Percentiles rank a stretch among this genome's conserved stretches.
Conservation (phyloP, 768 basidiomycete genomes). For the Xerocomellus intermedius region DNA sequence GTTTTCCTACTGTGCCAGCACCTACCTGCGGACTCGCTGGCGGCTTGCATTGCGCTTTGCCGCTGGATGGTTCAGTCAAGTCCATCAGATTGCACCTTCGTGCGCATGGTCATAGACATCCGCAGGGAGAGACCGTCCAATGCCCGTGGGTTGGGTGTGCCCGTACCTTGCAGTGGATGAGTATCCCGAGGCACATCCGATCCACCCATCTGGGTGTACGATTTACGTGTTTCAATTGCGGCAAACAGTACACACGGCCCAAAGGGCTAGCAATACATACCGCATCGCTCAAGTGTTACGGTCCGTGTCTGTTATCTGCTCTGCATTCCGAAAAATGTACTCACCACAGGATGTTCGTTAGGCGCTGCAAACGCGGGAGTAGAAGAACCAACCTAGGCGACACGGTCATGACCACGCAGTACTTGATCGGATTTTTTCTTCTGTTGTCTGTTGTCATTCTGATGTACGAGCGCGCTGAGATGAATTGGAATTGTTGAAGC, state of each 20-base stretch:
- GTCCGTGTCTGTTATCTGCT: neutral
- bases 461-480: neutral
- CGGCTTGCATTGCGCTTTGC: slow-evolving; percentile 1
- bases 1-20: neutral
- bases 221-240: slow-evolving; percentile 7
- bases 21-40: slow-evolving; percentile 8
- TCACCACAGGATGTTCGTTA: neutral
- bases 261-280: slow-evolving; percentile 3
- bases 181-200: slow-evolving; percentile 14
- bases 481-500: neutral
- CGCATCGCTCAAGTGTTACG: slow-evolving; percentile 2
- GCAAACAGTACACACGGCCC: slow-evolving; percentile 7
- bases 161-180: slow-evolving; percentile 10
- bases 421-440: neutral
- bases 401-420: neutral
- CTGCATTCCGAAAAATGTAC: neutral
- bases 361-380: neutral
- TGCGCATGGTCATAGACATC: slow-evolving; percentile 13
- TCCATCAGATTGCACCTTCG: slow-evolving; percentile 17
- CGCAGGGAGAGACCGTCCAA: neutral
- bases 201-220: slow-evolving; percentile 14
- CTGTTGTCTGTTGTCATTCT: neutral
- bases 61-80: neutral
- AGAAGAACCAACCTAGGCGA: neutral
- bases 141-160: slow-evolving; percentile 19